These are phyloP conservation scores for Ambrosiella xylebori DNA, from an alignment of 2,329 filamentous ascomycete species.

Conservation along the genomic window DNA sequence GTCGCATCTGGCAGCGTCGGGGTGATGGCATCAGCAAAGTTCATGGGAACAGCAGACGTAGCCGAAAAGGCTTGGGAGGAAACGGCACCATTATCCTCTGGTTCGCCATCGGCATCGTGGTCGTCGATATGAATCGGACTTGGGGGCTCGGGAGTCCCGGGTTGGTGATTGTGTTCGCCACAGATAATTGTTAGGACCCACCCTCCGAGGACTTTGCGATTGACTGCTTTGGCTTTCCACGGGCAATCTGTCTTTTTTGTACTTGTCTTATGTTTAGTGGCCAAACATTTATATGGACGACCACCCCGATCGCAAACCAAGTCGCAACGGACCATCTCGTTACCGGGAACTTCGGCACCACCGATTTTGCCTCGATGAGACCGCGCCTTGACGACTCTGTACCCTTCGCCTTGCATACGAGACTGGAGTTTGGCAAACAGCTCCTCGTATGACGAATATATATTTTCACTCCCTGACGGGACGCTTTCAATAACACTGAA, in stretches of 20 bases:
- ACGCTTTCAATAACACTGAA: constrained; percentile 28
- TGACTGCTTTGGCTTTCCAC: constrained; percentile 29
- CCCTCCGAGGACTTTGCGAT: constrained; percentile 26
- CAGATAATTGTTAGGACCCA: constrained; percentile 29
- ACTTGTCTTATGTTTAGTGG: constrained; percentile 28
- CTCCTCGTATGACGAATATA: constrained; percentile 26
- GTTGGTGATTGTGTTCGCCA: constrained; percentile 28
- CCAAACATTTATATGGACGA: constrained; percentile 26
- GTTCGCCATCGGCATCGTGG: constrained; percentile 20
- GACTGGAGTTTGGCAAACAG: constrained; percentile 25
- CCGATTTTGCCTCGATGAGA: constrained; percentile 26
- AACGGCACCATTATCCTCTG: constrained; percentile 14
- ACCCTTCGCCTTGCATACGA: constrained; percentile 27
- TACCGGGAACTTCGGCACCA: constrained; percentile 24
- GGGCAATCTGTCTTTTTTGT: constrained; percentile 30
- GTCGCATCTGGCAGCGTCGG: background rate
- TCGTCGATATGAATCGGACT: constrained; percentile 20
- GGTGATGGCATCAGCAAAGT: background rate
- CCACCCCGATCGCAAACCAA: constrained; percentile 29
- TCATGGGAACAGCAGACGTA: background rate
- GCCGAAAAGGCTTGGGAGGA: background rate
- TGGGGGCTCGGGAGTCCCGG: constrained; percentile 26
- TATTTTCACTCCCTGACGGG: constrained; percentile 21
- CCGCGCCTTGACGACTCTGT: constrained; percentile 29
- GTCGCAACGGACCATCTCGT: constrained; percentile 28